Evolutionary conservation across 306 rosid species (phyloP), one percentile per base, ranked within the genome.

Genomic region (Inga laurina): DNA sequence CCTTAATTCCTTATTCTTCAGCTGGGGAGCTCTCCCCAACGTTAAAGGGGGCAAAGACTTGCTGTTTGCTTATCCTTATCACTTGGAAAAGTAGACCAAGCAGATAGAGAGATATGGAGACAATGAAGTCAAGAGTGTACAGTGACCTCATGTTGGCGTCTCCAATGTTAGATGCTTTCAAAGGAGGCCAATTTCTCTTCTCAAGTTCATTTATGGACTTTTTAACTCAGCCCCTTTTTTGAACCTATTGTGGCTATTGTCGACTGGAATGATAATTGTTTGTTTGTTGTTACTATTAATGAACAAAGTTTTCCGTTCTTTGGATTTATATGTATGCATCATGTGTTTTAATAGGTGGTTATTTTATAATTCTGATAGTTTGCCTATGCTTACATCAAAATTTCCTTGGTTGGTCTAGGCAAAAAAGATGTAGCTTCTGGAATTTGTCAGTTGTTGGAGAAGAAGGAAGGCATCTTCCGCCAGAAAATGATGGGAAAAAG

Each of bases 401-500:
- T 84, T 67, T 84, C 67, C 21, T 76, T 83, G 71, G 71, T 72
- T 90, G 96, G 80, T 82, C 88, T 59, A 86, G 93, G 86, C 65
- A 80, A 86, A 89, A 87, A 66, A 84, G 93, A 90, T 30, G 86
- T 59, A 22, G 79, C 88, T 77, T 49, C 90, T 72, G 99, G 99
- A 70, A 91, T 93, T 86, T 87, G 93, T 87, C 99, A 96, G 88
- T 82, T 96, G 87, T 85, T 96, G 84, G 98, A 96, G 84, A 96
- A 96, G 92, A 96, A 96, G 85, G 99, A 92, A 81, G 99, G 99
- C 81, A 77, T 96, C 78, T 96, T 96, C 82, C 97, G 99, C 72
- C 99, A 96, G 89, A 96, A 96, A 88, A 96, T 96, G 99, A 96
- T 96, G 99, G 98, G 98, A 57, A 96, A 96, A 91, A 91, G 99